phyloP scores from a whole-genome alignment of 2,329 filamentous ascomycete genomes.

The Davidsoniella australis region DNA sequence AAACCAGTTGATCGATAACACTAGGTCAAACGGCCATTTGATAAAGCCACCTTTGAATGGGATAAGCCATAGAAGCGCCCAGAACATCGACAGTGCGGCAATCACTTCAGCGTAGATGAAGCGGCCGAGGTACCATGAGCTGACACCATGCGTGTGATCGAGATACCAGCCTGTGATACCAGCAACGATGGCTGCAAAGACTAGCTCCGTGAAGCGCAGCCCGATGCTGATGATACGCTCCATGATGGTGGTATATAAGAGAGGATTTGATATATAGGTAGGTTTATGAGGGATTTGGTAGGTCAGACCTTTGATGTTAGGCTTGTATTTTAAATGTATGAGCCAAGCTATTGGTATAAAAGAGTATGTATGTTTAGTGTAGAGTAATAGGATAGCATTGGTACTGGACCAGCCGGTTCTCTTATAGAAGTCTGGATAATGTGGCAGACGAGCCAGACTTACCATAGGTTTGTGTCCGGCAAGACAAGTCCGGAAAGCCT shows the following conservation, averaged over 20 bases:
- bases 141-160: conserved; percentile 27
- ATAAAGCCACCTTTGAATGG: conserved; percentile 50
- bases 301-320: not conserved
- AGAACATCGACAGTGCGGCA: conserved; percentile 48
- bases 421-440: too few species aligned
- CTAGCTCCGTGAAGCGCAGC: conserved; percentile 35
- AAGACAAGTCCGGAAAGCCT: too few species aligned
- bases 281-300: not conserved
- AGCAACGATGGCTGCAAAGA: conserved; percentile 54
- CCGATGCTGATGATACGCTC: conserved; percentile 24
- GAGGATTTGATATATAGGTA: not conserved
- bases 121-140: conserved; percentile 38
- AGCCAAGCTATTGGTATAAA: too few species aligned
- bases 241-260: conserved; percentile 21
- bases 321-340: too few species aligned
- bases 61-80: conserved; percentile 55
- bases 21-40: conserved; percentile 53
- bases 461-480: too few species aligned
- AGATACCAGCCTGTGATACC: conserved; percentile 54
- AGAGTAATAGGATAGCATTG: too few species aligned
- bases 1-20: conserved; percentile 56
- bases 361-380: too few species aligned
- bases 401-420: too few species aligned
- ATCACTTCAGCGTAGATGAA: conserved; percentile 63
- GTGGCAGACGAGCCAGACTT: too few species aligned